Evolutionary conservation across 108 stramenopile genomes (phyloP).

Genomic region (Pseudonitzschia pungens): DNA sequence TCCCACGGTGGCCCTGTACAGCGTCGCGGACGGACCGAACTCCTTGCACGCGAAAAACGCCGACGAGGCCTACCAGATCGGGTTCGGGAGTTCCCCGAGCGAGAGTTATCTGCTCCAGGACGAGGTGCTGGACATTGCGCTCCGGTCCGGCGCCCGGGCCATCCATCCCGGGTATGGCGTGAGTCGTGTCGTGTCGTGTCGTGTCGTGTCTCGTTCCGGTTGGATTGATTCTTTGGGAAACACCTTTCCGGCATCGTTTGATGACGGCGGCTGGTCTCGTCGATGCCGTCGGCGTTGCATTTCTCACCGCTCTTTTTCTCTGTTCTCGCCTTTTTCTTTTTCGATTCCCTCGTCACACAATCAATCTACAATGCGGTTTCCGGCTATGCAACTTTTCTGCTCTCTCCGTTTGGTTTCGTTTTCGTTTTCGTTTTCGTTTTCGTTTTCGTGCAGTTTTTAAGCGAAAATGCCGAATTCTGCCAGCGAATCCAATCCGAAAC

Average conservation of each 20-base stretch:
- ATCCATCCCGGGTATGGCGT: slow-evolving; percentile 90
- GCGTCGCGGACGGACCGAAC: slow-evolving; percentile 75
- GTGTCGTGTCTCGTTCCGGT: background rate
- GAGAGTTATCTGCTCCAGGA: slow-evolving; percentile 79
- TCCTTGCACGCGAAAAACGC: slow-evolving; percentile 63
- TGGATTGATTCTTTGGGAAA: too few relatives aligned
- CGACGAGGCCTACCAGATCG: slow-evolving; percentile 81
- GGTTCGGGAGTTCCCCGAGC: slow-evolving; percentile 65
- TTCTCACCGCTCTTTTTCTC: too few relatives aligned
- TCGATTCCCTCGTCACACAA: too few relatives aligned
- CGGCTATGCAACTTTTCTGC: too few relatives aligned
- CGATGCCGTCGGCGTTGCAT: too few relatives aligned
- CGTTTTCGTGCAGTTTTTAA: slow-evolving; percentile 39
- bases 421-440: background rate
- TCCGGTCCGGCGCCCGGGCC: slow-evolving; percentile 75
- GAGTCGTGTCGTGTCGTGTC: background rate
- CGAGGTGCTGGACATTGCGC: slow-evolving; percentile 74
- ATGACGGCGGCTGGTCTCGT: too few relatives aligned
- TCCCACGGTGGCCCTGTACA: slow-evolving; percentile 91
- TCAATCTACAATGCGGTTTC: too few relatives aligned
- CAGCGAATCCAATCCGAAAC: slow-evolving; percentile 32
- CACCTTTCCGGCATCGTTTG: too few relatives aligned
- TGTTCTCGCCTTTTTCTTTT: too few relatives aligned
- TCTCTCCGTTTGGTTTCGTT: background rate
- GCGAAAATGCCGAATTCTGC: slow-evolving; percentile 82